Percentiles rank a stretch among this genome's conserved stretches.
Evolutionary conservation across 1,284 basidiomycete species (phyloP).

Genomic region (Singerocomus inundabilis): DNA sequence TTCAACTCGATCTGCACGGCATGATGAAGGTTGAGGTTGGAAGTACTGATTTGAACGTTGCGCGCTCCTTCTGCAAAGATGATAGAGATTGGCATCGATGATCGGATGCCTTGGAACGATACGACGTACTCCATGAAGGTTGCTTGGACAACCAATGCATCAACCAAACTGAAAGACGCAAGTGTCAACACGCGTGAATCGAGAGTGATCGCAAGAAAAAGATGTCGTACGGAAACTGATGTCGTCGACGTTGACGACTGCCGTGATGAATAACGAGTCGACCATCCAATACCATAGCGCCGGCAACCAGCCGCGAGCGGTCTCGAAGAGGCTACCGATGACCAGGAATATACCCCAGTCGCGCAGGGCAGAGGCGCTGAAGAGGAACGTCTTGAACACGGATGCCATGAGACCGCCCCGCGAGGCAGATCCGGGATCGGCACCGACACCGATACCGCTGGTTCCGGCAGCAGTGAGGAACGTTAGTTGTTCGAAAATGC

Average conservation of each 20-base stretch:
- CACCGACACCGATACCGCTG: neutral
- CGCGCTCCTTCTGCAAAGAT: constrained; percentile 41
- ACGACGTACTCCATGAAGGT: constrained; percentile 35
- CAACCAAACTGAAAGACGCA: constrained; percentile 51
- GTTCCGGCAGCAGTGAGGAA: constrained; percentile 23
- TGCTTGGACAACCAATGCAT: constrained; percentile 61
- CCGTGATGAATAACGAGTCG: constrained; percentile 61
- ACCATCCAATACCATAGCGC: constrained; percentile 44
- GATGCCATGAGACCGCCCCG: constrained; percentile 26
- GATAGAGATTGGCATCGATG: neutral
- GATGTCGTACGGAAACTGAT: constrained; percentile 49
- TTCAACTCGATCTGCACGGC: constrained; percentile 38
- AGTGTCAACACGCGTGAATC: constrained; percentile 6
- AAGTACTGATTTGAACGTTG: constrained; percentile 52
- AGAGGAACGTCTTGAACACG: constrained; percentile 42
- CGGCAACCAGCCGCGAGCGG: constrained; percentile 45
- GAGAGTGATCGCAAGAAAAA: neutral
- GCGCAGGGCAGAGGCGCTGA: constrained; percentile 51
- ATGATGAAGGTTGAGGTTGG: constrained; percentile 34
- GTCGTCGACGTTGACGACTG: constrained; percentile 59
- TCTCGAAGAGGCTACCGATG: constrained; percentile 61
- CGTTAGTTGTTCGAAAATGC: constrained; percentile 30
- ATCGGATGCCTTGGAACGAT: neutral
- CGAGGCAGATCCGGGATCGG: too few relatives aligned
- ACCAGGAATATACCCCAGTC: constrained; percentile 66